Conservation (phyloP, 73 alveolate genomes). For the Urostyla sp. region DNA sequence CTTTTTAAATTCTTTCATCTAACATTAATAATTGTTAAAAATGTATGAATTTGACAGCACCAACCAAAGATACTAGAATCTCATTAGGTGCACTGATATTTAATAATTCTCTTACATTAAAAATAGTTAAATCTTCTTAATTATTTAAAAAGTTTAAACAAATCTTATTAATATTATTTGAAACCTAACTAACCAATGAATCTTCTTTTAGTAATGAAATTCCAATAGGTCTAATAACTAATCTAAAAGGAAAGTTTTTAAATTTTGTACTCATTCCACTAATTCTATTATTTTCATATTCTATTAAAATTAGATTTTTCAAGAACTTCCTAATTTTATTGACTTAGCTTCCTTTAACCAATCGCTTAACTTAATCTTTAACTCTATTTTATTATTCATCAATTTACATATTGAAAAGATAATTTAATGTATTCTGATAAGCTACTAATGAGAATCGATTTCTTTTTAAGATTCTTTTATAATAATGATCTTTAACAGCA, state of each 20-base stretch:
- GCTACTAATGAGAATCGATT: conserved; percentile 16
- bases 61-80: not conserved
- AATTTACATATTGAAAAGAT: not conserved
- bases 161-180: not conserved
- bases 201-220: conserved; percentile 9
- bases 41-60: not conserved
- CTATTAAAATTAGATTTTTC: not conserved
- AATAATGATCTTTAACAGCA: conserved; percentile 4
- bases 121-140: not conserved
- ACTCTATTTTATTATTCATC: not conserved
- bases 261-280: conserved; percentile 24
- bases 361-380: not conserved
- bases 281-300: not conserved
- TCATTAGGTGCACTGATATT: too few relatives aligned
- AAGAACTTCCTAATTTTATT: not conserved
- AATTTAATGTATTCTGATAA: not conserved
- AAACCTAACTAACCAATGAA: not conserved
- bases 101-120: too few relatives aligned
- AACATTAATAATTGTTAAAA: not conserved
- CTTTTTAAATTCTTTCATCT: not conserved
- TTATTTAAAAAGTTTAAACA: not conserved
- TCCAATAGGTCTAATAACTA: conserved; percentile 39
- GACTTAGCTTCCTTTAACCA: not conserved
- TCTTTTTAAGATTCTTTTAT: not conserved
- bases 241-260: conserved; percentile 36